phyloP scores from a whole-genome alignment of 1,139 yeast species.

The Hemisphaericaspora subhashii region DNA sequence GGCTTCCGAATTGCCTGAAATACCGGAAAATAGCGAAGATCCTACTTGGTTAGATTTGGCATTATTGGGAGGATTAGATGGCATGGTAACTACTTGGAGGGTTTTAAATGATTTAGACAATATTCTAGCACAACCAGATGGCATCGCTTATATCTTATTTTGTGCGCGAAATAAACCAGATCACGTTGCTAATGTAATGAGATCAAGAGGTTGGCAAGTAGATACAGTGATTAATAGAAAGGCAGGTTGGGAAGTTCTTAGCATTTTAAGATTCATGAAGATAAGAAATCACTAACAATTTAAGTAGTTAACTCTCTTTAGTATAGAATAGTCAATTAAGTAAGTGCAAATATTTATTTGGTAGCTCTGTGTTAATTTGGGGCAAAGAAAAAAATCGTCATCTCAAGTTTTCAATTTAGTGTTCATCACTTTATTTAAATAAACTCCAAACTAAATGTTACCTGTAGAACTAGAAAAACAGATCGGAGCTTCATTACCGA shows the following conservation, averaged over 20 bases:
- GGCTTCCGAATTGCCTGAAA: constrained; percentile 57
- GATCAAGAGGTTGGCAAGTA: constrained; percentile 54
- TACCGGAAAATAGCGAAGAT: constrained; percentile 53
- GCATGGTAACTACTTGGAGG: constrained; percentile 78
- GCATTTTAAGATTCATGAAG: constrained; percentile 55
- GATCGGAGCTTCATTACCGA: neutral
- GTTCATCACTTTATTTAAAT: neutral
- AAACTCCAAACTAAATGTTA: neutral
- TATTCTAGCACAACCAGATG: constrained; percentile 47
- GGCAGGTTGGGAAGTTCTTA: constrained; percentile 96
- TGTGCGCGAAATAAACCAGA: constrained; percentile 88
- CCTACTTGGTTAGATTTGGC: constrained; percentile 84
- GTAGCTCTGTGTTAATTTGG: too few relatives aligned
- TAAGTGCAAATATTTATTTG: too few relatives aligned
- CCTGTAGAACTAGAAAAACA: constrained; percentile 4
- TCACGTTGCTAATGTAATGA: constrained; percentile 51
- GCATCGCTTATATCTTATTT: constrained; percentile 79
- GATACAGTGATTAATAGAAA: constrained; percentile 57
- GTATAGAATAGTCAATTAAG: too few relatives aligned
- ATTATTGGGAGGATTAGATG: constrained; percentile 81
- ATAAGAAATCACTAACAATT: too few relatives aligned
- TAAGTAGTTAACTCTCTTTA: too few relatives aligned
- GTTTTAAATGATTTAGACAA: constrained; percentile 53
- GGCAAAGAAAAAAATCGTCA: neutral
- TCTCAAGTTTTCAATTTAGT: neutral